These are phyloP conservation scores for Leccinum fibrillosum DNA, from an alignment of 768 basidiomycete genomes.

Conservation along the genomic window DNA sequence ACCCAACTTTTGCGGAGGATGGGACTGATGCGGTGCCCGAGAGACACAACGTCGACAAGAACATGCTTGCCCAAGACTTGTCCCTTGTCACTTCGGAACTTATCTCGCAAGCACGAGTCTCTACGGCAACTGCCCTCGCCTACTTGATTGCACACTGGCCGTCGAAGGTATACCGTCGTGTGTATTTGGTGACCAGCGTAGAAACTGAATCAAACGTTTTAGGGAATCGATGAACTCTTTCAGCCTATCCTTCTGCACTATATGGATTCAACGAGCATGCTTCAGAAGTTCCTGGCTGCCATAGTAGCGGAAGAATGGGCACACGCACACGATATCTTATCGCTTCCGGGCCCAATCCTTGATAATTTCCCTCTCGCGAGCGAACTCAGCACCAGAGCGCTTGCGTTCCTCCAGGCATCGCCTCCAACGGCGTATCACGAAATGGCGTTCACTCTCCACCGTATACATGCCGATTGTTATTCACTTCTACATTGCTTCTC, in stretches of 20 bases:
- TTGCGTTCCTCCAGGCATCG: conserved; percentile 69
- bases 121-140: conserved; percentile 75
- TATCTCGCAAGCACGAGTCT: conserved; percentile 75
- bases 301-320: conserved; percentile 94
- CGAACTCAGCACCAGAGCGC: conserved; percentile 64
- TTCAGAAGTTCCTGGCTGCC: conserved; percentile 85
- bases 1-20: conserved; percentile 48
- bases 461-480: conserved; percentile 77
- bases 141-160: conserved; percentile 69
- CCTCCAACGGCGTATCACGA: conserved; percentile 86
- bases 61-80: conserved; percentile 88
- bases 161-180: conserved; percentile 37
- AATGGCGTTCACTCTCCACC: conserved; percentile 76
- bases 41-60: conserved; percentile 94
- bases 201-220: background rate
- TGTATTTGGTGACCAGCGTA: background rate
- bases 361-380: conserved; percentile 58
- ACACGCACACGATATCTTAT: conserved; percentile 41
- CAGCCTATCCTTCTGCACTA: conserved; percentile 76
- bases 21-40: conserved; percentile 47
- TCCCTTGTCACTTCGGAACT: conserved; percentile 75
- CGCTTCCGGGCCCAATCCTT: conserved; percentile 41
- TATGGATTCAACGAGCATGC: conserved; percentile 82
- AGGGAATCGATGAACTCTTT: conserved; percentile 63
- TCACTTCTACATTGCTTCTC: conserved; percentile 79